Evolutionary conservation across 208 protist genomes (phyloP).

Genomic region (Balamuthia mandrillaris): DNA sequence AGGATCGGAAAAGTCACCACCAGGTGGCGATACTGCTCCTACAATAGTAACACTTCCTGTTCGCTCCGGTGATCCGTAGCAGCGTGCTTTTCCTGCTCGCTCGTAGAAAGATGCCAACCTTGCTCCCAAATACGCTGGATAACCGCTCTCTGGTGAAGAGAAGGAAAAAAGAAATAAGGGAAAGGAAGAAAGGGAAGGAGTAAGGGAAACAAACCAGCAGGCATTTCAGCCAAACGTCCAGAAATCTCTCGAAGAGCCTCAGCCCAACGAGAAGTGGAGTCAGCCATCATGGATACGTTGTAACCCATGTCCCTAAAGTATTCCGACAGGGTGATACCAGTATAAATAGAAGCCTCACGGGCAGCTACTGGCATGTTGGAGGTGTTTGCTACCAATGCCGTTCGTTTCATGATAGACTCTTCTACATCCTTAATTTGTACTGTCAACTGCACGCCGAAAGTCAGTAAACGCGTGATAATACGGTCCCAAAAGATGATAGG

Average conservation of each 20-base stretch:
- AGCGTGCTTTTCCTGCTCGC: constrained; percentile 76
- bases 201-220: constrained; percentile 75
- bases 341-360: constrained; percentile 99
- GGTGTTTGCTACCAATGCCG: constrained; percentile 99
- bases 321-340: constrained; percentile 86
- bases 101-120: constrained; percentile 99
- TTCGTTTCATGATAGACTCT: constrained; percentile 99
- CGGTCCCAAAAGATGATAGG: neutral
- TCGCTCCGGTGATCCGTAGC: constrained; percentile 91
- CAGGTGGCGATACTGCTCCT: constrained; percentile 98
- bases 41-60: constrained; percentile 98
- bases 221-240: constrained; percentile 99
- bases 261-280: constrained; percentile 99
- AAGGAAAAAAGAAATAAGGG: neutral
- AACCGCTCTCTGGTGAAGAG: constrained; percentile 87
- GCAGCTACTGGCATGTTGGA: constrained; percentile 99
- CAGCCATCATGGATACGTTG: constrained; percentile 99
- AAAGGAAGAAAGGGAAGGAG: too few relatives aligned
- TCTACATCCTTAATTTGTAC: constrained; percentile 88
- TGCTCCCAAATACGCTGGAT: constrained; percentile 98
- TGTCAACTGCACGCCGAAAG: constrained; percentile 47
- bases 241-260: constrained; percentile 99
- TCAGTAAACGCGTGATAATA: constrained; percentile 6
- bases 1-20: constrained; percentile 99
- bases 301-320: constrained; percentile 99